phyloP scores from a whole-genome alignment of 148 eudicot genomes.

The Tetragonia tetragonoides region DNA sequence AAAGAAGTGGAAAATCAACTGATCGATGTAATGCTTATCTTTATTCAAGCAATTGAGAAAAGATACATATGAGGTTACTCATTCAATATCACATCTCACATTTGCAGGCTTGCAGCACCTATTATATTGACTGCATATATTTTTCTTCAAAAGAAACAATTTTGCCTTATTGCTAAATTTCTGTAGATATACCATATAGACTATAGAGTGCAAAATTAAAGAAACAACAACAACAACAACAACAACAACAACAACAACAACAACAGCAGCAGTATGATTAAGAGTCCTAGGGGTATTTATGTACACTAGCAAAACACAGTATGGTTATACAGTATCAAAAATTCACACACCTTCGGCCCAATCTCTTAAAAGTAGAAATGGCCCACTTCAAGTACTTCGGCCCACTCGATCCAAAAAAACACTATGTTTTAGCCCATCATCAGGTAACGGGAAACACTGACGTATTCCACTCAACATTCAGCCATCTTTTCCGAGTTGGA shows the following conservation, averaged over 20 bases:
- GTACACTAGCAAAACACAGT: neutral
- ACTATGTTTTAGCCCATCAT: neutral
- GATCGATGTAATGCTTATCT: too few species aligned
- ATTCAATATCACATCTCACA: neutral
- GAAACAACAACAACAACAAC: neutral
- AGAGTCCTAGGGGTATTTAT: too few species aligned
- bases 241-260: too few species aligned
- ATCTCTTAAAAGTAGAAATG: neutral
- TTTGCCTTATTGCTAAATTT: too few species aligned
- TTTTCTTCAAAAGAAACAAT: too few species aligned
- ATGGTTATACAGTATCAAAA: neutral
- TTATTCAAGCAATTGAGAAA: neutral
- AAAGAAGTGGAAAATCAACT: neutral
- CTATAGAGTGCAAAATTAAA: too few species aligned
- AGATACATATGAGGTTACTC: neutral
- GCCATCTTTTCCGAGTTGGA: slow-evolving; percentile 26
- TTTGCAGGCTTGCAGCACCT: too few species aligned
- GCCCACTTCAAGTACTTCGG: neutral
- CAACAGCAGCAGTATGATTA: too few species aligned
- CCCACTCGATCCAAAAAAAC: neutral
- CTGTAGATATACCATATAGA: too few species aligned
- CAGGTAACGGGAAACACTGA: neutral
- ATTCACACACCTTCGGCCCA: neutral
- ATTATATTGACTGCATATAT: too few species aligned
- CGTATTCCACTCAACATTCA: slow-evolving; percentile 39